Conservation (phyloP, 2,329 filamentous ascomycete genomes). For the Aspergillus flavus region DNA sequence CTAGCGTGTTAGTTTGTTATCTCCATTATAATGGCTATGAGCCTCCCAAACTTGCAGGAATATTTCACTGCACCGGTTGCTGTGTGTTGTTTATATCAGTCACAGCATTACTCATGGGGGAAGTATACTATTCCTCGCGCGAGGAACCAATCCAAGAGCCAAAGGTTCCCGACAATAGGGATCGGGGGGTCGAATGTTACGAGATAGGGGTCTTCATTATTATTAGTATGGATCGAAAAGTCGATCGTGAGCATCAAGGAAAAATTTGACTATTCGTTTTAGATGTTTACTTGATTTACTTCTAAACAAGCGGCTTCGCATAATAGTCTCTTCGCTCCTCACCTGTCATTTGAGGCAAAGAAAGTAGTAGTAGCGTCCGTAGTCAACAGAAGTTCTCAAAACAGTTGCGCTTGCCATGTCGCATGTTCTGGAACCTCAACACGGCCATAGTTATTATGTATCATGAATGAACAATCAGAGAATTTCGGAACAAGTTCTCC, state of each 20-base stretch:
- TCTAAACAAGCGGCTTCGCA: slow-evolving; percentile 16
- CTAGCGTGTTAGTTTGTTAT: slow-evolving; percentile 25
- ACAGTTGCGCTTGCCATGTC: too few species aligned
- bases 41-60: slow-evolving; percentile 12
- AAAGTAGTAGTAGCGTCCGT: not conserved
- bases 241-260: slow-evolving; percentile 13
- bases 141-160: not conserved
- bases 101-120: slow-evolving; percentile 1
- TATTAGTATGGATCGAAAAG: slow-evolving; percentile 15
- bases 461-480: not conserved
- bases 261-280: slow-evolving; percentile 26
- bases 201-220: slow-evolving; percentile 10
- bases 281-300: slow-evolving; percentile 28
- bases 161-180: not conserved
- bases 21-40: slow-evolving; percentile 17
- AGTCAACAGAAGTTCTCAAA: not conserved
- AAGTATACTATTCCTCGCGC: not conserved
- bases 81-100: slow-evolving; percentile 14
- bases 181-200: not conserved
- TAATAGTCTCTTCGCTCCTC: not conserved
- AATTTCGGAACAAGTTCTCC: not conserved
- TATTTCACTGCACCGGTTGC: slow-evolving; percentile 9
- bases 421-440: not conserved
- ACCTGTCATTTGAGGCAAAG: not conserved
- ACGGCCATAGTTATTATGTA: not conserved